These are phyloP conservation scores for Auxenochlorella protothecoides DNA, from an alignment of 139 green algal genomes.

Conservation along the genomic window DNA sequence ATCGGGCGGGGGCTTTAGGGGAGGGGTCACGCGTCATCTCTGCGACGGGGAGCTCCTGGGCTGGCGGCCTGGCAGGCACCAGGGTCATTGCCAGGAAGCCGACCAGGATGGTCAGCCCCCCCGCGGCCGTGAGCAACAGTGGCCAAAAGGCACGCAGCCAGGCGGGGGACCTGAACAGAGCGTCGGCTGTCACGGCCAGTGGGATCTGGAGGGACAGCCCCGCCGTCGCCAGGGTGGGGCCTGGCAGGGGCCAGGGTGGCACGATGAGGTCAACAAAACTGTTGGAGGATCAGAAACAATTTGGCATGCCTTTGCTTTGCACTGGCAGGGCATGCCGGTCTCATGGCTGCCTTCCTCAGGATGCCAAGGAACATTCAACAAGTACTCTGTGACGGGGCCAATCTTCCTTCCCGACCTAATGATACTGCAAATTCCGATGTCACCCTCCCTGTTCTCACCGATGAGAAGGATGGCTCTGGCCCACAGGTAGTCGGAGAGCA, in stretches of 20 bases:
- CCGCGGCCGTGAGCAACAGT: conserved; percentile 39
- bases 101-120: conserved; percentile 44
- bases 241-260: conserved; percentile 8
- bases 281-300: no score
- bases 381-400: background rate
- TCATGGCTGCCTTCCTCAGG: no score
- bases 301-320: no score
- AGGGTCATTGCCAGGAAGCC: conserved; percentile 56
- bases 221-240: conserved; percentile 78
- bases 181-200: conserved; percentile 31
- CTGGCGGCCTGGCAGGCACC: background rate
- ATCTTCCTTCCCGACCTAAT: background rate
- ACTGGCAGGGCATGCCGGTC: no score
- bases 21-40: background rate
- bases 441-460: conserved; percentile 14
- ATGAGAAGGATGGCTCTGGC: conserved; percentile 83
- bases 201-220: conserved; percentile 77
- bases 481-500: conserved; percentile 93
- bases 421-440: background rate
- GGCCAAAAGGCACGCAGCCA: conserved; percentile 31
- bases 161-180: conserved; percentile 19
- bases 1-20: no score
- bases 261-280: background rate
- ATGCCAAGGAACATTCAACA: background rate
- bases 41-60: background rate